Percentiles rank a stretch among this genome's conserved stretches.
phyloP scores from a whole-genome alignment of 805 yeast species.

The Starmerella sirachaensis region DNA sequence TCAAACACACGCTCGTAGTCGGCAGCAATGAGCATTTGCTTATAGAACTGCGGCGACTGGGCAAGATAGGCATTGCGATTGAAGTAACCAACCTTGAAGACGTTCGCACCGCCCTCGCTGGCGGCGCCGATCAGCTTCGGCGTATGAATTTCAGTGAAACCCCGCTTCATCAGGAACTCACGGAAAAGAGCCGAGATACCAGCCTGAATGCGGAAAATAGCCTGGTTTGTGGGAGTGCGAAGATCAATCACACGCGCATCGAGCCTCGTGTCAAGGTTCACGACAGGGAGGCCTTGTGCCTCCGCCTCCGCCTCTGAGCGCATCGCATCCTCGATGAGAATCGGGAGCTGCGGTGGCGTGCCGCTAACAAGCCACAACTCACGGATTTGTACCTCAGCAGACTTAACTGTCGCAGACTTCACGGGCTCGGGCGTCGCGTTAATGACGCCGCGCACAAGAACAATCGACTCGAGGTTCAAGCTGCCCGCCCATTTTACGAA shows the following conservation, averaged over 20 bases:
- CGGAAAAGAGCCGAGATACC: slow-evolving; percentile 83
- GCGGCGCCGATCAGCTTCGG: slow-evolving; percentile 94
- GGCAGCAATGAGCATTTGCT: slow-evolving; percentile 95
- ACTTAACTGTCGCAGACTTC: slow-evolving; percentile 84
- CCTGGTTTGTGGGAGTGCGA: slow-evolving; percentile 94
- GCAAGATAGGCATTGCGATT: slow-evolving; percentile 88
- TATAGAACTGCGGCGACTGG: slow-evolving; percentile 95
- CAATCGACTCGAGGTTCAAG: slow-evolving; percentile 80
- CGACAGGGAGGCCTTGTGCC: slow-evolving; percentile 81
- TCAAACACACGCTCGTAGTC: slow-evolving; percentile 95
- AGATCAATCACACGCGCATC: slow-evolving; percentile 92
- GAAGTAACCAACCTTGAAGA: slow-evolving; percentile 86
- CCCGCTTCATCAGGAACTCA: slow-evolving; percentile 58
- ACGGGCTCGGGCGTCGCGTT: slow-evolving; percentile 75
- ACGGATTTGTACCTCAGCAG: slow-evolving; percentile 68
- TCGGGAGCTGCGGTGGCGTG: slow-evolving; percentile 87
- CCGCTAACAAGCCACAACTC: slow-evolving; percentile 68
- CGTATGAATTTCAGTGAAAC: slow-evolving; percentile 86
- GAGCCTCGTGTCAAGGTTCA: slow-evolving; percentile 89
- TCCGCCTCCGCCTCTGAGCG: slow-evolving; percentile 79
- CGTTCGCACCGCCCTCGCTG: slow-evolving; percentile 96
- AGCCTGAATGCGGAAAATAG: slow-evolving; percentile 85
- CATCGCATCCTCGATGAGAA: slow-evolving; percentile 90
- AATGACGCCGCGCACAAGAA: slow-evolving; percentile 75
- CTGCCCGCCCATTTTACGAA: slow-evolving; percentile 94